These are phyloP conservation scores for Russula foetens DNA, from an alignment of 768 basidiomycete species.

Conservation along the genomic window DNA sequence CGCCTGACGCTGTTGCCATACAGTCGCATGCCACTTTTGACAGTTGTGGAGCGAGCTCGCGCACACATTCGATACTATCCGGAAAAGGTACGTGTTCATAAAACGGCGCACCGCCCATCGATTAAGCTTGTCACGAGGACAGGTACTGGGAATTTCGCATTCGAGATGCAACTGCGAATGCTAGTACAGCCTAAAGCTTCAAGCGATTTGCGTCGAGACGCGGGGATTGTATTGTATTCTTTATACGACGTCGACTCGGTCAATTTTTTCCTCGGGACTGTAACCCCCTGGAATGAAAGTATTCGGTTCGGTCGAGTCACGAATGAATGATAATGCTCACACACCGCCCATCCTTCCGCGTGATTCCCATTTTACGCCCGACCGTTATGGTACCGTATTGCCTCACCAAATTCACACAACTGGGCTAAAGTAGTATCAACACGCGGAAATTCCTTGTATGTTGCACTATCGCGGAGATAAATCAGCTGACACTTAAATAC, in stretches of 20 bases:
- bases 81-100: conserved; percentile 53
- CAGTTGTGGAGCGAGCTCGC: conserved; percentile 70
- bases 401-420: conserved; percentile 10
- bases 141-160: conserved; percentile 80
- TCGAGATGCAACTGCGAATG: conserved; percentile 33
- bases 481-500: background rate
- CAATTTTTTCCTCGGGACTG: background rate
- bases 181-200: background rate
- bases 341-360: background rate
- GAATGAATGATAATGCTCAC: background rate
- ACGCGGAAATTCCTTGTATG: background rate
- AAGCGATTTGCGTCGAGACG: background rate
- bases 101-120: background rate
- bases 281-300: background rate
- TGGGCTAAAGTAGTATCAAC: background rate
- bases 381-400: background rate
- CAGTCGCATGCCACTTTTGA: background rate
- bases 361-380: conserved; percentile 2
- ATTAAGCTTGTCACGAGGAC: conserved; percentile 19
- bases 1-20: background rate
- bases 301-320: background rate
- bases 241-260: background rate
- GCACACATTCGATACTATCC: conserved; percentile 60
- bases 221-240: background rate
- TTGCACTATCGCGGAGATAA: background rate